Base-by-base conservation (phyloP, 306 rosid species). In the Arachis stenosperma region DNA sequence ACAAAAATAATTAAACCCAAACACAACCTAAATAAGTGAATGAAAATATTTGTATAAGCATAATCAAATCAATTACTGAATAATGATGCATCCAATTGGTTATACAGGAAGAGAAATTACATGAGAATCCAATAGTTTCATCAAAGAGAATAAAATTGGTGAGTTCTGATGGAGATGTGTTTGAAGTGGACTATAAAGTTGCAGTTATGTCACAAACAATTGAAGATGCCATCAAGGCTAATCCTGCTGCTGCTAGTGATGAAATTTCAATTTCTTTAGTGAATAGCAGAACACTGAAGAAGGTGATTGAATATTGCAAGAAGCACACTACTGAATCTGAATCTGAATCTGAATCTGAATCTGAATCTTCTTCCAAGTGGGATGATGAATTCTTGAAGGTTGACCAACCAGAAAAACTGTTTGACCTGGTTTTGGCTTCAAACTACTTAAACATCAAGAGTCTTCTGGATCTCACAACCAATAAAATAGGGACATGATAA, bases 151-250 rank as follows among this genome's bases (percentile, higher is more conserved):
- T 90, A 62, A 66, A 84, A 43, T 77, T 90, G 61, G 76, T 66
- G 77, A 85, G 90, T 77, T 87, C 81, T 0, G 82, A 88, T 57
- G 84, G 90, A 36, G 94, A 81, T 66, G 27, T 79, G 48, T 88
- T 88, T 78, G 81, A 70, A 70, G 85, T 90, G 5, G 85, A 88
- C 3, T 83, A 74, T 60, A 75, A 75, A 13, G 69, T 85, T 39
- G 92, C 92, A 43, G 83, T 82, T 1, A 65, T 88, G 80, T 85
- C 93, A 44, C 79, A 84, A 84, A 83, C 88, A 55, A 85, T 88
- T 48, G 74, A 81, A 67, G 85, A 74, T 13, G 55, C 60, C 78
- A 72, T 82, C 39, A 87, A 85, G 47, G 84, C 84, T 75, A 74
- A 51, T 10, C 78, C 81, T 63, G 74, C 65, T 67, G 83, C 82